Conservation (phyloP, 805 yeast genomes). For the Cyberlindnera nakhonratchasimensis region DNA sequence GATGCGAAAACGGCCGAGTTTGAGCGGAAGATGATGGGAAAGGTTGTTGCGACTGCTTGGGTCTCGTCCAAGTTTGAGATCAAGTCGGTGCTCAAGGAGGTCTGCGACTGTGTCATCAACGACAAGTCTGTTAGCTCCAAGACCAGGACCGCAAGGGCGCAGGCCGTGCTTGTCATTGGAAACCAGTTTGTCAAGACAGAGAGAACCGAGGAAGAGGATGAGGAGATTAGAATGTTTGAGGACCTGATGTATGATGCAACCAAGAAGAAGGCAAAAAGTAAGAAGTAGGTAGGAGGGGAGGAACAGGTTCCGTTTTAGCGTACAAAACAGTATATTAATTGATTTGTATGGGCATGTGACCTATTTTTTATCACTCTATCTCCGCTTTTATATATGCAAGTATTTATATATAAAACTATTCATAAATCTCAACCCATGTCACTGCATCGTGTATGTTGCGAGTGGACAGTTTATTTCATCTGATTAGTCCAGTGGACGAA, state of each 20-base stretch:
- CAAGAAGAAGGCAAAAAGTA: conserved; percentile 16
- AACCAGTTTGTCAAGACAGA: conserved; percentile 59
- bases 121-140: conserved; percentile 61
- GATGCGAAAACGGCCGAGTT: conserved; percentile 68
- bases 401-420: not conserved
- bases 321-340: no score
- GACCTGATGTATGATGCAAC: conserved; percentile 85
- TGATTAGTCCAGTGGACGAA: conserved; percentile 2
- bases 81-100: conserved; percentile 71
- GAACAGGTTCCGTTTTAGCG: no score
- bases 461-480: no score
- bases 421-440: no score
- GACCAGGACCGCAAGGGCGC: conserved; percentile 71
- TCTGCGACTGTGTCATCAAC: conserved; percentile 71
- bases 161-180: conserved; percentile 73
- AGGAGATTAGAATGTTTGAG: conserved; percentile 88
- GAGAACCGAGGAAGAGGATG: conserved; percentile 85
- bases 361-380: no score
- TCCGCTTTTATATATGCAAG: no score
- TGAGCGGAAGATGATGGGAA: conserved; percentile 82
- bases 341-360: no score
- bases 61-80: conserved; percentile 87
- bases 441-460: no score
- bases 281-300: no score
- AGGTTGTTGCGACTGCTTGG: conserved; percentile 93